These are phyloP conservation scores for Syzygium aqueum DNA, from an alignment of 345 rosid species.

Conservation along the genomic window DNA sequence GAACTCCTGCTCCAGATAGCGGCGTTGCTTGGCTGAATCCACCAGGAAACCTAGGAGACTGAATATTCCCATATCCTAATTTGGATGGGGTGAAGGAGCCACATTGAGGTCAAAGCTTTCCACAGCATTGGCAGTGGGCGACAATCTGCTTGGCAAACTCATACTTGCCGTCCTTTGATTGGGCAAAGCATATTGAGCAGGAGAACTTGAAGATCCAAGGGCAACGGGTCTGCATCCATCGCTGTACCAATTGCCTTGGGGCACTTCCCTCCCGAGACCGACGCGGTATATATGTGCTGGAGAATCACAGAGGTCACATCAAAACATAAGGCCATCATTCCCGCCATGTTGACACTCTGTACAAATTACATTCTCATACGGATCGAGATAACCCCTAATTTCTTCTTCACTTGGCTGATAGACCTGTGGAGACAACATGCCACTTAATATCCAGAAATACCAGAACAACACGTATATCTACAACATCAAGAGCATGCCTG, in stretches of 20 bases:
- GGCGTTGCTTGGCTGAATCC: slow-evolving; percentile 46
- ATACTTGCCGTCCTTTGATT: slow-evolving; percentile 37
- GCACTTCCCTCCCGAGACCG: slow-evolving; percentile 91
- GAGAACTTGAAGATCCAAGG: slow-evolving; percentile 67
- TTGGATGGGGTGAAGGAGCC: slow-evolving; percentile 42
- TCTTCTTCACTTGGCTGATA: slow-evolving; percentile 98
- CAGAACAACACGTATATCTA: not conserved
- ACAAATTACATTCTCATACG: slow-evolving; percentile 87
- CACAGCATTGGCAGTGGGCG: slow-evolving; percentile 32
- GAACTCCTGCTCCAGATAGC: slow-evolving; percentile 54
- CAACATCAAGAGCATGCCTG: not conserved
- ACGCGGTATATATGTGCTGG: slow-evolving; percentile 97
- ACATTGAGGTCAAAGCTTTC: slow-evolving; percentile 39
- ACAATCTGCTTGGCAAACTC: slow-evolving; percentile 37
- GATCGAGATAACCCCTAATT: slow-evolving; percentile 85
- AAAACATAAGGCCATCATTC: slow-evolving; percentile 94
- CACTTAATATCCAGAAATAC: not conserved
- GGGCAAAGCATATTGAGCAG: slow-evolving; percentile 30
- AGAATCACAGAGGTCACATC: slow-evolving; percentile 96
- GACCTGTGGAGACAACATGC: slow-evolving; percentile 38
- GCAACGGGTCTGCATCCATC: slow-evolving; percentile 86
- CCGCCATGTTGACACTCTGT: slow-evolving; percentile 95
- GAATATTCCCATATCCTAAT: slow-evolving; percentile 38
- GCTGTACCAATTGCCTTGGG: slow-evolving; percentile 98
- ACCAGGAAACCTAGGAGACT: slow-evolving; percentile 56